Evolutionary conservation across 192 early-diverging fungal species (phyloP), one percentile per base, ranked within the genome.

Genomic region (Backusella tuberculispora): DNA sequence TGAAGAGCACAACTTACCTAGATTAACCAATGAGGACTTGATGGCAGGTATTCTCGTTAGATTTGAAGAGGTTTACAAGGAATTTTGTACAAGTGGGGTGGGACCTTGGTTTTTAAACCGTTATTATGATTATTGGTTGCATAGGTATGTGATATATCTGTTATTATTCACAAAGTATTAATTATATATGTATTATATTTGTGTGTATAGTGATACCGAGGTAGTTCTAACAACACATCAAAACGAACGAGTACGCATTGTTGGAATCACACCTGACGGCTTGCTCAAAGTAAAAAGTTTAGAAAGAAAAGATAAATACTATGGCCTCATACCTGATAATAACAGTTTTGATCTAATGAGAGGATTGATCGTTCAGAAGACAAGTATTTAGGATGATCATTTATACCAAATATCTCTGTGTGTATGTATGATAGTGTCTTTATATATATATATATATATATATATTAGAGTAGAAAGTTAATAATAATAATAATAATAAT

Each of bases 261-360:
- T 85, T 4, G 97, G 98, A 0, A 88, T 99, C 34, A 92, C 91
- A 43, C 69, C 79, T 6, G 86, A 86, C n/a, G 96, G 96, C 2
- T 81, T 96, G 66, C 76, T 98, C 42, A 84, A 85, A 63, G 93
- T 92, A 6, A 84, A 89, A 9, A 90, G 85, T 40, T 75, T 90
- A 3, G 82, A 81, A 73, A 88, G 90, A n/a, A 74, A 78, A 29
- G 84, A 78, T 9, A 78, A 86, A 24, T 82, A 87, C 24, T 89
- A 90, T 71, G 84, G 87, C n/a, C 81, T 99, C 46, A 94, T 97
- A 81, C 98, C 98, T 5, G 98, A 97, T 76, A 97, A 97, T 8
- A 99, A 98, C 81, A 92, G 90, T 38, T 99, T 99, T 82, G 98
- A 99, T 79, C 96, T 99, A 94, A 88, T 98, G 79, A 90, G 92